Evolutionary conservation across 768 basidiomycete species (phyloP).

Genomic region (Termitomyces sp.): DNA sequence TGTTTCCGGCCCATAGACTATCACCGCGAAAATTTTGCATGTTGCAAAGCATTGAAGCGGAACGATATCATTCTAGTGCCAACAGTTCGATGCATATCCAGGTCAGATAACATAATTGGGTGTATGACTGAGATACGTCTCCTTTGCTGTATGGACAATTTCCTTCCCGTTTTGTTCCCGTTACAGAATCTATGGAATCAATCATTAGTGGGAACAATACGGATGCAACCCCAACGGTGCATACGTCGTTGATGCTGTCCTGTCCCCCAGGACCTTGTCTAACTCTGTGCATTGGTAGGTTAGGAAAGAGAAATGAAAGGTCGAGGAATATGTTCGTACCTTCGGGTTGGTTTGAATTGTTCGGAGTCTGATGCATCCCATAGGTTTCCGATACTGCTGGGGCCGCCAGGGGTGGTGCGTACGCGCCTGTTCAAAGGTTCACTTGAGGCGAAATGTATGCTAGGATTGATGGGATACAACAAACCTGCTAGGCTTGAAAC

Average conservation of each 20-base stretch:
- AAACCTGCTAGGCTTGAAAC: slow-evolving; percentile 50
- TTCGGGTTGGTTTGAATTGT: slow-evolving; percentile 68
- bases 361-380: slow-evolving; percentile 46
- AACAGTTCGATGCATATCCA: not conserved
- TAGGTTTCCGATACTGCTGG: slow-evolving; percentile 41
- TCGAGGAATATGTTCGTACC: slow-evolving; percentile 34
- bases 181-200: slow-evolving; percentile 22
- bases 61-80: not conserved
- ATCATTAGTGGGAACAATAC: slow-evolving; percentile 8
- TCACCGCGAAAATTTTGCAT: not conserved
- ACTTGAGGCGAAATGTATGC: not conserved
- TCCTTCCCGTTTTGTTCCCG: not conserved
- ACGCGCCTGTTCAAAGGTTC: slow-evolving; percentile 33
- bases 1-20: not conserved
- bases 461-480: slow-evolving; percentile 7
- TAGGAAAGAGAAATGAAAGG: not conserved
- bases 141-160: not conserved
- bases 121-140: not conserved
- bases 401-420: slow-evolving; percentile 45
- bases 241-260: slow-evolving; percentile 53
- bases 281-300: slow-evolving; percentile 42
- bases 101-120: not conserved
- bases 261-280: slow-evolving; percentile 66
- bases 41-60: not conserved
- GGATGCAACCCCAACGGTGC: slow-evolving; percentile 1